phyloP scores from a whole-genome alignment of 352 stramenopile species.

The Phytopythium kandeliae region DNA sequence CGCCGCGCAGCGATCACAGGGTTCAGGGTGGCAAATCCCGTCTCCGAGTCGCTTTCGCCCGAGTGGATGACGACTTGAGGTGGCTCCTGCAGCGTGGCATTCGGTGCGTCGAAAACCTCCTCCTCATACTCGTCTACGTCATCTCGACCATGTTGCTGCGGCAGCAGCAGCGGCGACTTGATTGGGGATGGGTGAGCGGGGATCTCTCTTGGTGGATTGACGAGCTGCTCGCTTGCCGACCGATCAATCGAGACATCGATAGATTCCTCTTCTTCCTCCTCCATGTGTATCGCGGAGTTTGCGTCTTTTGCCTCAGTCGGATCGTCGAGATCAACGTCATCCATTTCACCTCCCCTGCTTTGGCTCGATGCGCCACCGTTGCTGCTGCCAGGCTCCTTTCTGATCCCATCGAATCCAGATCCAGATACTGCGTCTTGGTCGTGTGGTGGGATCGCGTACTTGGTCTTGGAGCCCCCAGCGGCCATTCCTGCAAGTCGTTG shows the following conservation, averaged over 20 bases:
- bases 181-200: background rate
- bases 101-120: too few relatives aligned
- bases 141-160: background rate
- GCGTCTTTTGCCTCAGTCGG: background rate
- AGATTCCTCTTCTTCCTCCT: conserved; percentile 12
- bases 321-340: conserved; percentile 1
- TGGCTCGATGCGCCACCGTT: background rate
- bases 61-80: conserved; percentile 75
- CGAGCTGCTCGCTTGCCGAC: too few relatives aligned
- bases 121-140: conserved; percentile 2
- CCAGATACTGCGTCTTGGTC: background rate
- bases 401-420: too few relatives aligned
- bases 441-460: background rate
- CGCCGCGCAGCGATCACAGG: conserved; percentile 32
- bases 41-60: conserved; percentile 52
- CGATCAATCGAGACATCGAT: conserved; percentile 42
- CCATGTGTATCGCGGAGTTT: background rate
- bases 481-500: conserved; percentile 16
- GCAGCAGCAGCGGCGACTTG: background rate
- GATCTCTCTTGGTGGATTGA: background rate
- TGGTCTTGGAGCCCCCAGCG: conserved; percentile 1
- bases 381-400: background rate
- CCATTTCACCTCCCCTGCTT: background rate
- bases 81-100: background rate
- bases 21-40: conserved; percentile 60